Conservation (phyloP, 192 early-diverging fungal genomes). For the Coemansia sp. region DNA sequence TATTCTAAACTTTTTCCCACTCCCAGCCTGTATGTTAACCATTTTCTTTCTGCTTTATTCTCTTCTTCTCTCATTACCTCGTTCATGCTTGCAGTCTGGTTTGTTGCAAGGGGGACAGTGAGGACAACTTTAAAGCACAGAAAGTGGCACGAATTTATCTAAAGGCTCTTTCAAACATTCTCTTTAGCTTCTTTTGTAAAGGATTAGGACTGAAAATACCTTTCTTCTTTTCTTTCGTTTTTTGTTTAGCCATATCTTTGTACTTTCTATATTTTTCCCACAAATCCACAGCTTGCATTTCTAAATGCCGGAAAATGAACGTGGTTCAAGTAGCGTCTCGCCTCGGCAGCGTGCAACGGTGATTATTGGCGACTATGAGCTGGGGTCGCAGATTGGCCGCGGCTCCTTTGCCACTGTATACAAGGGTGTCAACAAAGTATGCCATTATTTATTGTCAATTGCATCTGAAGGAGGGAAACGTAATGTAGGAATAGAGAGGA, state of each 20-base stretch:
- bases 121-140: too few species aligned
- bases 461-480: not conserved
- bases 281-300: not conserved
- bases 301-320: constrained; percentile 48
- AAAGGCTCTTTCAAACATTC: too few species aligned
- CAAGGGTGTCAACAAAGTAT: constrained; percentile 71
- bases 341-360: constrained; percentile 49
- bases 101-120: too few species aligned
- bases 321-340: constrained; percentile 15
- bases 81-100: too few species aligned
- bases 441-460: not conserved
- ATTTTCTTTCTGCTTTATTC: not conserved
- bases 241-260: not conserved
- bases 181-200: too few species aligned
- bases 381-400: constrained; percentile 83
- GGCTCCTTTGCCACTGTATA: constrained; percentile 97
- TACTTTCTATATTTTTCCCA: not conserved
- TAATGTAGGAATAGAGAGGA: not conserved
- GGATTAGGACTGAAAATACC: not conserved
- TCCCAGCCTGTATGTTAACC: not conserved
- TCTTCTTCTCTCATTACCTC: too few species aligned
- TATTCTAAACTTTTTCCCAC: too few species aligned
- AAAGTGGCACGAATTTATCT: too few species aligned
- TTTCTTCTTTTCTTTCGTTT: not conserved
- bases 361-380: constrained; percentile 75